phyloP scores from a whole-genome alignment of 129 eudicot species.

The Escallonia herrerae region DNA sequence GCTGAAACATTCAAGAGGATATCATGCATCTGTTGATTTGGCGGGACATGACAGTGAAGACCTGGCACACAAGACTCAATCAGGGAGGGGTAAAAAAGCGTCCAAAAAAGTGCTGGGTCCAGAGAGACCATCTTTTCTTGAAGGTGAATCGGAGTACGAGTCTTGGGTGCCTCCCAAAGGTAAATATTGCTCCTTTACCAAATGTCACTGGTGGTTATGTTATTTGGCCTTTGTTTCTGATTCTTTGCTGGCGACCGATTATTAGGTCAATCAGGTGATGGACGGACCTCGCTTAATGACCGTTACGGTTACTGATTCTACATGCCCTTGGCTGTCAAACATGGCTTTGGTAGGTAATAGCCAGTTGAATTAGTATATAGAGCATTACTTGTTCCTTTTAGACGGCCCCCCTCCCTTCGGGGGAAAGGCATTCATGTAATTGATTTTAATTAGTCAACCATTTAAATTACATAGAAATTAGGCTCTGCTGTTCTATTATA shows the following conservation, averaged over 20 bases:
- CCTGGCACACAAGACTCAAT: conserved; percentile 10
- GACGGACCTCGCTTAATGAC: conserved; percentile 79
- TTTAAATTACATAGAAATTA: too few species aligned
- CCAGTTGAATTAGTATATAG: too few species aligned
- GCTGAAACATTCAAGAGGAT: conserved; percentile 71
- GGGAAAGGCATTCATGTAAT: too few species aligned
- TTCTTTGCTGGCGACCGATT: conserved; percentile 6
- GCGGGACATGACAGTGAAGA: conserved; percentile 14
- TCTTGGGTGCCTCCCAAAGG: conserved; percentile 99
- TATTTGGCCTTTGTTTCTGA: neutral
- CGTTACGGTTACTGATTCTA: conserved; percentile 65
- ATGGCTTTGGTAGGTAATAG: too few species aligned
- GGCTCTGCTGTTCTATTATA: too few species aligned
- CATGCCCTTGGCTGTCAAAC: neutral
- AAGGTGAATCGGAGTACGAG: conserved; percentile 36
- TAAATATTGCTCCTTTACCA: conserved; percentile 9
- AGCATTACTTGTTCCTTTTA: too few species aligned
- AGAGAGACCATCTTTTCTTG: conserved; percentile 56
- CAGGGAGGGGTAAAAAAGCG: conserved; percentile 41
- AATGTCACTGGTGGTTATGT: neutral
- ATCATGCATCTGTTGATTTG: conserved; percentile 46
- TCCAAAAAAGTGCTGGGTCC: conserved; percentile 73
- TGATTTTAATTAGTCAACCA: too few species aligned
- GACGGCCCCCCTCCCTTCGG: too few species aligned
- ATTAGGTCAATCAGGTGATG: conserved; percentile 95